Base-by-base conservation (phyloP, 2,329 filamentous ascomycete species). In the Fusarium luffae region DNA sequence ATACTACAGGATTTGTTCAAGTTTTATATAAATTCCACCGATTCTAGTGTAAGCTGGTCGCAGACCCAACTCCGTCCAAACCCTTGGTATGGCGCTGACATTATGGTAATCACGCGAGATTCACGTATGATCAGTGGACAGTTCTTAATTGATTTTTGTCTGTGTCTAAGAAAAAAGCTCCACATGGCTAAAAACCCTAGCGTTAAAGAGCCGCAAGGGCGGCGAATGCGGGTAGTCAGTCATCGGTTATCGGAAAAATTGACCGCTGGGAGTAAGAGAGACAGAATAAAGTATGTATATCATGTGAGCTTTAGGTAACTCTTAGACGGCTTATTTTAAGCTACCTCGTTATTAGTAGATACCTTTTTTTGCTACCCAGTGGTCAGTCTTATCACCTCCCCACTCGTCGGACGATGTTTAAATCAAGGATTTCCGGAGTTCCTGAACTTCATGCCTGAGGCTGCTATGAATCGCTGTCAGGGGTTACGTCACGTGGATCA, bases 71-170 rank as follows among this genome's bases (percentile, higher is more conserved):
- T 44, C 66, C 37, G 42, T 14, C 30, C 19, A 42, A n/a, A 25
- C 32, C 44, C 23, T 44, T 42, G 44, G 7, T 30, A 34, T 27
- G 28, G 51, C 42, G 34, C 37, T 32, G 46, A 42, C 28, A n/a
- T 47, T 11, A 23, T 4, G n/a, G 5, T 7, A 32, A 30, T 65
- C 66, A 55, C 44, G 49, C 51, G 54, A 69, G 34, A 6, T 12
- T 25, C 19, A 34, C 28, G 28, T 49, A 34, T 49, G 47, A 49
- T 34, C 28, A n/a, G 19, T n/a, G 19, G 41, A 43, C 19, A 21
- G 12, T 14, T 21, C 10, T 43, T 43, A 9, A 43, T 23, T 5
- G 21, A 23, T 23, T 23, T 23, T 23, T 23, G 21, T 23, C 19
- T 21, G 19, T 23, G 41, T 43, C 21, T 6, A 6, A 23, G 19